Evolutionary conservation across 177 flowering plant species (phyloP).

Genomic region (Vitis hybrid): DNA sequence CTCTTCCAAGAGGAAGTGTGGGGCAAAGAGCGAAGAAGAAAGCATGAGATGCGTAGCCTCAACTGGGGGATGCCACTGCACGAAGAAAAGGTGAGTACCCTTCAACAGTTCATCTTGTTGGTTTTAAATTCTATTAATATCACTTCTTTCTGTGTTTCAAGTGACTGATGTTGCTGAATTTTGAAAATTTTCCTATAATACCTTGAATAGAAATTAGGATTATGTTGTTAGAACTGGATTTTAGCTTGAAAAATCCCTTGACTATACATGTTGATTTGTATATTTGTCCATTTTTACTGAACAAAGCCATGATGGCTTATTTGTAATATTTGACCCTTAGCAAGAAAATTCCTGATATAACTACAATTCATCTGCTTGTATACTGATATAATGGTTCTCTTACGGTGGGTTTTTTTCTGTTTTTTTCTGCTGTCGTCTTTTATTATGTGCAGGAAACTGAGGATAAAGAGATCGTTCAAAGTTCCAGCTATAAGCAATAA

Average conservation of each 20-base stretch:
- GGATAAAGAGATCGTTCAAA: slow-evolving; percentile 30
- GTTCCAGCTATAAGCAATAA: slow-evolving; percentile 35
- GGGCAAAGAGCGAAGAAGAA: slow-evolving; percentile 11
- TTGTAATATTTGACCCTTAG: too few species aligned
- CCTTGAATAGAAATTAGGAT: not conserved
- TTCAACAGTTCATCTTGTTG: not conserved
- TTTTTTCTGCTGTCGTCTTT: not conserved
- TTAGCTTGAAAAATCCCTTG: not conserved
- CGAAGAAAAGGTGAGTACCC: slow-evolving; percentile 24
- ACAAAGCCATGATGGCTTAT: too few species aligned
- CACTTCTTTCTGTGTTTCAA: not conserved
- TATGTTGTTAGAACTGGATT: not conserved
- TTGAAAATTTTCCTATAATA: not conserved
- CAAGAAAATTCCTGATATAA: too few species aligned
- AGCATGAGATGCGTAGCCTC: slow-evolving; percentile 20
- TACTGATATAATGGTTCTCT: not conserved
- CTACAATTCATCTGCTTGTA: too few species aligned
- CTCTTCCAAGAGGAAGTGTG: slow-evolving; percentile 1
- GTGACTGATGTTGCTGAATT: not conserved
- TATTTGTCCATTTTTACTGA: not conserved
- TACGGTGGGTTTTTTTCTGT: not conserved
- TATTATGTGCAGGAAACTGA: slow-evolving; percentile 26
- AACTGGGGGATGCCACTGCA: slow-evolving; percentile 33
- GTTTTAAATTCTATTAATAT: too few species aligned
- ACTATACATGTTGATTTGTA: not conserved